These are phyloP conservation scores for Cryoendolithus antarcticus DNA, from an alignment of 2,329 filamentous ascomycete species.

Conservation along the genomic window DNA sequence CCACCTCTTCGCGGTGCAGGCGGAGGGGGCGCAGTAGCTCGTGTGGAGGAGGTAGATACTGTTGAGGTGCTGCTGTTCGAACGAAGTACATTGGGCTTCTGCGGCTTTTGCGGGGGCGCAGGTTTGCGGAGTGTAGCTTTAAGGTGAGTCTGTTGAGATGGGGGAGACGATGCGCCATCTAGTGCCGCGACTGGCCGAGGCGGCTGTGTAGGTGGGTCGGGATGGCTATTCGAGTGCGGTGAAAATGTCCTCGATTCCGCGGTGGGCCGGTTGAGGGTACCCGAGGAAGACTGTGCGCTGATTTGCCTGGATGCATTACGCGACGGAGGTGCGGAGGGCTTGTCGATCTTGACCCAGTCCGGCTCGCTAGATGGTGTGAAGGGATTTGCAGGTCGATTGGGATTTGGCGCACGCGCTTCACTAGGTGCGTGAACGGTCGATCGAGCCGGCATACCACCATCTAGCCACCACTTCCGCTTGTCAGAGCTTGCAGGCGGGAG, in stretches of 20 bases:
- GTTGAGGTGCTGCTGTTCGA: constrained; percentile 11
- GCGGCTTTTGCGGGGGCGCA: constrained; percentile 22
- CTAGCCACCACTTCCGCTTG: constrained; percentile 53
- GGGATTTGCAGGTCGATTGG: constrained; percentile 65
- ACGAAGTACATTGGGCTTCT: constrained; percentile 21
- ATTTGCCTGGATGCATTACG: constrained; percentile 8
- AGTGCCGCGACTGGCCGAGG: neutral
- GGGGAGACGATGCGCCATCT: constrained; percentile 1
- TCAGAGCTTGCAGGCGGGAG: constrained; percentile 52
- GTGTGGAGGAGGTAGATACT: constrained; percentile 6
- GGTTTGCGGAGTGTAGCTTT: constrained; percentile 20
- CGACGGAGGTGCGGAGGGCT: constrained; percentile 14
- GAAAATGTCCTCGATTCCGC: constrained; percentile 1
- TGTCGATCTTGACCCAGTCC: constrained; percentile 60
- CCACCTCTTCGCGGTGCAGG: constrained; percentile 12
- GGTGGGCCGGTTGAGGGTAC: neutral
- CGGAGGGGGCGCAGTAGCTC: constrained; percentile 5
- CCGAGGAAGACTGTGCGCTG: constrained; percentile 2
- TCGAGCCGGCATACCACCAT: constrained; percentile 57
- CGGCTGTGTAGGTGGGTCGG: constrained; percentile 10
- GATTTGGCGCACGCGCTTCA: constrained; percentile 35
- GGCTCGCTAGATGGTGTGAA: constrained; percentile 62
- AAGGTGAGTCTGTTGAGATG: constrained; percentile 1
- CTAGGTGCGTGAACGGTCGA: constrained; percentile 41
- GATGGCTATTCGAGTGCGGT: constrained; percentile 2